phyloP scores from a whole-genome alignment of 768 basidiomycete genomes.

The Amanita pallidorosea region DNA sequence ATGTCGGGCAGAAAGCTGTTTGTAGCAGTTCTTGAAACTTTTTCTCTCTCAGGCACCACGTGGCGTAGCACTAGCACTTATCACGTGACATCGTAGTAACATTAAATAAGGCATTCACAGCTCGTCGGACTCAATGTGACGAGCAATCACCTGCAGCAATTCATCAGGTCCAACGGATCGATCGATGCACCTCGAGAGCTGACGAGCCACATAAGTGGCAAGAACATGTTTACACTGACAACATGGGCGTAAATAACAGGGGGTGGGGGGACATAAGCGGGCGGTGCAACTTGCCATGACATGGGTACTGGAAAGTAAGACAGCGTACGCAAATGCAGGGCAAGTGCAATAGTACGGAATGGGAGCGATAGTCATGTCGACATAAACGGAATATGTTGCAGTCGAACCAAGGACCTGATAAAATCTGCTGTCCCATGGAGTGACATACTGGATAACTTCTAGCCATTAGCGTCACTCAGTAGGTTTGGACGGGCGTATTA shows the following conservation, averaged over 20 bases:
- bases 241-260: slow-evolving; percentile 6
- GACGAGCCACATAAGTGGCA: slow-evolving; percentile 50
- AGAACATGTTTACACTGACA: slow-evolving; percentile 73
- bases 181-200: slow-evolving; percentile 39
- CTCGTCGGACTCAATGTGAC: slow-evolving; percentile 16
- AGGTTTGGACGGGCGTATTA: background rate
- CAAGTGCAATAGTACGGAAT: slow-evolving; percentile 61
- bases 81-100: too few species aligned
- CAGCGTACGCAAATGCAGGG: slow-evolving; percentile 58
- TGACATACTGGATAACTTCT: slow-evolving; percentile 51
- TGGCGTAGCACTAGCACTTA: background rate
- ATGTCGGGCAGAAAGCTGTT: slow-evolving; percentile 27
- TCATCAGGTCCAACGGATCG: slow-evolving; percentile 36
- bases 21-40: slow-evolving; percentile 9
- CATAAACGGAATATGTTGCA: slow-evolving; percentile 47
- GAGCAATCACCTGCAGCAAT: slow-evolving; percentile 30
- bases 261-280: background rate
- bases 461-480: background rate
- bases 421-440: slow-evolving; percentile 45
- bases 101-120: too few species aligned
- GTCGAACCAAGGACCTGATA: slow-evolving; percentile 64
- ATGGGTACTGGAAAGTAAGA: slow-evolving; percentile 48
- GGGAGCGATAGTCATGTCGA: slow-evolving; percentile 27
- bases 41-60: background rate
- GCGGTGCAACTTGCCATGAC: slow-evolving; percentile 40